These are phyloP conservation scores for Cyberlindnera amylophila DNA, from an alignment of 805 yeast genomes.

Conservation along the genomic window DNA sequence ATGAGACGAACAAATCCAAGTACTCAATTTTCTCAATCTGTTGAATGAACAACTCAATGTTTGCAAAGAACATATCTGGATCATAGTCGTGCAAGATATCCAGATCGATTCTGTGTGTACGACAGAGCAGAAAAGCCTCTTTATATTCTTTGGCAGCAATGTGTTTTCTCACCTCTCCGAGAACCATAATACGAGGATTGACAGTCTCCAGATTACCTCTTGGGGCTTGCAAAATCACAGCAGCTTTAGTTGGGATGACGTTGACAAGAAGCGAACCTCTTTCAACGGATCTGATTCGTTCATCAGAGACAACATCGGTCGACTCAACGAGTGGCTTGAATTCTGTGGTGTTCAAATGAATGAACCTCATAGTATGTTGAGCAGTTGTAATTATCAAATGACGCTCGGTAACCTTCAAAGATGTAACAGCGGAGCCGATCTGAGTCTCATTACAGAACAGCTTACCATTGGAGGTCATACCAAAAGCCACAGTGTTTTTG, in stretches of 20 bases:
- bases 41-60: constrained; percentile 62
- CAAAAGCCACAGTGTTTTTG: constrained; percentile 49
- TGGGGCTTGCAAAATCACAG: constrained; percentile 88
- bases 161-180: constrained; percentile 72
- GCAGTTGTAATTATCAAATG: constrained; percentile 84
- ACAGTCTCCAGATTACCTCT: constrained; percentile 95
- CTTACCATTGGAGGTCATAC: constrained; percentile 72
- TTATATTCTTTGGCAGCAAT: constrained; percentile 56
- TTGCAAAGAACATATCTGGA: constrained; percentile 61
- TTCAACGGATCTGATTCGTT: constrained; percentile 84
- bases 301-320: constrained; percentile 50
- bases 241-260: constrained; percentile 74
- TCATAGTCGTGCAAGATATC: constrained; percentile 87
- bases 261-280: constrained; percentile 85
- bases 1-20: constrained; percentile 81
- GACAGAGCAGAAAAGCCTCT: constrained; percentile 78
- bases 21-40: constrained; percentile 72
- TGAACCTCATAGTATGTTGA: constrained; percentile 75
- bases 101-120: constrained; percentile 87
- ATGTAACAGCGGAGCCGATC: constrained; percentile 74
- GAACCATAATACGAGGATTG: constrained; percentile 87
- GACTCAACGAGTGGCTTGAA: constrained; percentile 38
- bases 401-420: constrained; percentile 66
- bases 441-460: constrained; percentile 59
- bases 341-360: constrained; percentile 53